phyloP scores from a whole-genome alignment of 1,284 basidiomycete species.

The Sparassis latifolia region DNA sequence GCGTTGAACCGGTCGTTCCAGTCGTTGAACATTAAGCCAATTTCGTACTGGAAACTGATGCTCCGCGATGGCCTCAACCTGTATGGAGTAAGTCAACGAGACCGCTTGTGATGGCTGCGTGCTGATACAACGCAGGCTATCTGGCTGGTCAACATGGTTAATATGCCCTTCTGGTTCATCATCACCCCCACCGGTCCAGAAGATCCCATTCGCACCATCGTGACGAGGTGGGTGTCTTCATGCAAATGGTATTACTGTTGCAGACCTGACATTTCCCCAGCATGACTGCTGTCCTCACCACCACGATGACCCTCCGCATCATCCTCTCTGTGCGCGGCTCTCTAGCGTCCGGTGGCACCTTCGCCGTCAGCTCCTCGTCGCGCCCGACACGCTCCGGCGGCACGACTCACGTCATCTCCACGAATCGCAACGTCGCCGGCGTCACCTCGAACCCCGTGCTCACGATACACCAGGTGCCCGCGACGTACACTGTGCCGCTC shows the following conservation, averaged over 20 bases:
- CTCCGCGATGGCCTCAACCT: slow-evolving; percentile 80
- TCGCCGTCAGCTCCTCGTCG: slow-evolving; percentile 36
- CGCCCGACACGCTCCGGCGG: slow-evolving; percentile 25
- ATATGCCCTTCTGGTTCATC: slow-evolving; percentile 79
- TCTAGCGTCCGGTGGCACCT: slow-evolving; percentile 61
- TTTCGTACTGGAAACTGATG: slow-evolving; percentile 75
- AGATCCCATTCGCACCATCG: slow-evolving; percentile 74
- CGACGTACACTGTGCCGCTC: slow-evolving; percentile 54
- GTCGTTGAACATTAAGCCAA: slow-evolving; percentile 51
- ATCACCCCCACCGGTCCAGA: slow-evolving; percentile 50
- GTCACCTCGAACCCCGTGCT: slow-evolving; percentile 27
- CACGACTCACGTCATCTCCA: slow-evolving; percentile 42
- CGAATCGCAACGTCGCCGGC: slow-evolving; percentile 24
- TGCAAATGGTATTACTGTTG: too few relatives aligned
- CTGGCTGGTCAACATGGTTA: slow-evolving; percentile 70
- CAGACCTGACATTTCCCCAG: slow-evolving; percentile 21
- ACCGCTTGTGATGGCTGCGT: slow-evolving; percentile 1
- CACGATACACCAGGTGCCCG: slow-evolving; percentile 28
- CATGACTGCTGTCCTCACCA: slow-evolving; percentile 78
- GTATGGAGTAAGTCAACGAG: slow-evolving; percentile 47
- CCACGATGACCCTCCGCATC: slow-evolving; percentile 80
- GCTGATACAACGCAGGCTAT: slow-evolving; percentile 39
- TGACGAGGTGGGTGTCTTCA: slow-evolving; percentile 40
- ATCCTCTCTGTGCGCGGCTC: slow-evolving; percentile 70
- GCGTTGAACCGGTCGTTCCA: slow-evolving; percentile 57